Evolutionary conservation across 1,139 yeast genomes (phyloP), one percentile per base, ranked within the genome.

Genomic region (Suhomyces bolitotheri): DNA sequence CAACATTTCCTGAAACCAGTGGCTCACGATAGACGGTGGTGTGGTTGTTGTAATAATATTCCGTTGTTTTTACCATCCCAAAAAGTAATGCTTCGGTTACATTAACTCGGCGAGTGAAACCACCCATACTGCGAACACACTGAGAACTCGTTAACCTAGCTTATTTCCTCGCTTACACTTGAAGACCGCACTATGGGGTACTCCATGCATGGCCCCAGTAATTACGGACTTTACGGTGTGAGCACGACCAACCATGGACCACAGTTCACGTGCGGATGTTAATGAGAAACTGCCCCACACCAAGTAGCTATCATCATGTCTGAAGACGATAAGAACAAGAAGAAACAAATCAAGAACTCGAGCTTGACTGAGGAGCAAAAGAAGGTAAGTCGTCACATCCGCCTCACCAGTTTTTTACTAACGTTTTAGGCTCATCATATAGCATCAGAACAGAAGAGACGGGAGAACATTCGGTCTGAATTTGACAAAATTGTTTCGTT

Each of bases 371-470:
- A 69, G 27, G 75, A 71, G 28, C 73, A 71, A 49, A 70, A 70
- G 45, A 71, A 67, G 44, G 73, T 64, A 57, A 29, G 73, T 57
- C 4, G 12, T 7, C 15, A 4, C 25, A 2, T 13, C 12, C 11
- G 12, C 7, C 15, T 16, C 19, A 11, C 3, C 14, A 10, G 13
- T 5, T 2, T 11, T 9, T 10, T 19, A 28, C 39, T 36, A 26
- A 33, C 39, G 14, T n/a, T 20, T 9, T 27, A 68, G 71, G 75
- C 75, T 2, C 76, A 71, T 41, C 76, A 71, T 42, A 71, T 71
- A 12, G 76, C 75, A n/a, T 69, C 75, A 1, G 76, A 71, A 44
- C 76, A 71, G 44, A 70, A 68, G 43, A 53, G 76, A 49, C 56
- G 76, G 45, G 74, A 68, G 40, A 69, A 71, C 42, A 71, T 71